These are phyloP conservation scores for Yamadazyma dendronema DNA, from an alignment of 1,139 yeast species.

Conservation along the genomic window DNA sequence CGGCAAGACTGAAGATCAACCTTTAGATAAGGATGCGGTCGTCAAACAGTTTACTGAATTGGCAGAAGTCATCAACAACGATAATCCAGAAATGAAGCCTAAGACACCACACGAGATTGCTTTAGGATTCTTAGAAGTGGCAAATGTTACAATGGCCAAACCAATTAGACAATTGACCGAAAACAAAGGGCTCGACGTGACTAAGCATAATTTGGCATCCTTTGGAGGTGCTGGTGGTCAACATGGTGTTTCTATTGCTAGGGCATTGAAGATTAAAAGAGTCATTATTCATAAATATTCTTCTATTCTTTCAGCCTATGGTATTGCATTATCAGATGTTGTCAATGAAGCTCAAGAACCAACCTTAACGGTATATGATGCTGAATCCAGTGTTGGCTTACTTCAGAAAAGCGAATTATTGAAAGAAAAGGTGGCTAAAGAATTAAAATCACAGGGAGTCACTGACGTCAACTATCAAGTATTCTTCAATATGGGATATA, in stretches of 20 bases:
- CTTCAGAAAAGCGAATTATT: conserved; percentile 14
- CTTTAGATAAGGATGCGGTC: conserved; percentile 44
- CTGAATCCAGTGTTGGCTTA: conserved; percentile 12
- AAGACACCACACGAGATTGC: conserved; percentile 25
- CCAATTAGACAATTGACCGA: conserved; percentile 23
- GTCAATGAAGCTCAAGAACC: conserved; percentile 21
- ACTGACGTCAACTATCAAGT: conserved; percentile 12
- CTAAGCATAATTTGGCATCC: conserved; percentile 21
- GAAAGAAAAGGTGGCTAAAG: conserved; percentile 10
- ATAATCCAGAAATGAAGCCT: conserved; percentile 22
- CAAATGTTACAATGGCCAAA: conserved; percentile 22
- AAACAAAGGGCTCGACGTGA: conserved; percentile 20
- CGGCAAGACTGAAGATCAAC: conserved; percentile 51
- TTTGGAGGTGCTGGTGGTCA: conserved; percentile 28
- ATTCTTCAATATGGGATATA: conserved; percentile 22
- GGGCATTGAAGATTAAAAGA: conserved; percentile 18
- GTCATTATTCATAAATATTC: conserved; percentile 22
- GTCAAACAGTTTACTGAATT: conserved; percentile 35
- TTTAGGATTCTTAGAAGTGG: conserved; percentile 21
- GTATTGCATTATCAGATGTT: conserved; percentile 21
- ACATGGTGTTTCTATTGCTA: conserved; percentile 20
- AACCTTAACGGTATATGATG: conserved; percentile 11
- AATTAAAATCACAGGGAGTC: conserved; percentile 21
- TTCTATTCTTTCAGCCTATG: conserved; percentile 23
- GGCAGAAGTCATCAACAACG: conserved; percentile 42